A percentile compares a stretch with the other conserved stretches of the same genome.
Evolutionary conservation across 1,284 basidiomycete species (phyloP).

Genomic region (Austropuccinia psidii): DNA sequence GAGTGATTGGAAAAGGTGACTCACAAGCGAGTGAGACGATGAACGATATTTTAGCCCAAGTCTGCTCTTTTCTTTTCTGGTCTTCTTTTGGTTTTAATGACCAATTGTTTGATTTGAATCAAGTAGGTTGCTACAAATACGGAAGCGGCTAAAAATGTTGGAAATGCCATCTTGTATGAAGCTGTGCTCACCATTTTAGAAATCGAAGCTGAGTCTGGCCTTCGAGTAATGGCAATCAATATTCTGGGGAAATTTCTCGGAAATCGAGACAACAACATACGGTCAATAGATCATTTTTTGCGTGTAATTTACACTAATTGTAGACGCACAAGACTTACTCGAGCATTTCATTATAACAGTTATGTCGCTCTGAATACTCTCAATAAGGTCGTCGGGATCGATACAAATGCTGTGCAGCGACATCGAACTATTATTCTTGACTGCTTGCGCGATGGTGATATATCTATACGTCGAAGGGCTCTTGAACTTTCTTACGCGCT

Average conservation of each 20-base stretch:
- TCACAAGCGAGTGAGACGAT: conserved; percentile 83
- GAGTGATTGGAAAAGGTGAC: conserved; percentile 78
- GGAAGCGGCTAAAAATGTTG: conserved; percentile 95
- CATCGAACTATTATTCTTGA: conserved; percentile 97
- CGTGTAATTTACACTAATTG: background rate
- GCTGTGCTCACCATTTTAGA: conserved; percentile 96
- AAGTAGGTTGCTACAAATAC: conserved; percentile 94
- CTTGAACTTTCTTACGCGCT: conserved; percentile 95
- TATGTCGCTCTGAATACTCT: conserved; percentile 98
- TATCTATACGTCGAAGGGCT: conserved; percentile 92
- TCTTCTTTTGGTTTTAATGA: background rate
- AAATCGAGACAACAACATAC: conserved; percentile 97
- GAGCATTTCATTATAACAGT: conserved; percentile 52
- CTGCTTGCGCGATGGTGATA: conserved; percentile 95
- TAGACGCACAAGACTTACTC: background rate
- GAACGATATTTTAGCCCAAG: conserved; percentile 98
- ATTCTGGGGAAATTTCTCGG: conserved; percentile 97
- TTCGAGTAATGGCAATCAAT: conserved; percentile 99
- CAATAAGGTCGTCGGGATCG: conserved; percentile 96
- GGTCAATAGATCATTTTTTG: conserved; percentile 54
- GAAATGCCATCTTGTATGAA: conserved; percentile 96
- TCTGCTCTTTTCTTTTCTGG: conserved; percentile 44
- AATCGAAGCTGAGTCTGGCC: conserved; percentile 89
- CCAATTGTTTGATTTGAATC: too few relatives aligned
- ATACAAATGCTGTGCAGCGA: conserved; percentile 95